Percentiles rank a stretch among this genome's conserved stretches.
Conservation (phyloP, 768 basidiomycete genomes). For the Tylopilus cervinicoccineus region DNA sequence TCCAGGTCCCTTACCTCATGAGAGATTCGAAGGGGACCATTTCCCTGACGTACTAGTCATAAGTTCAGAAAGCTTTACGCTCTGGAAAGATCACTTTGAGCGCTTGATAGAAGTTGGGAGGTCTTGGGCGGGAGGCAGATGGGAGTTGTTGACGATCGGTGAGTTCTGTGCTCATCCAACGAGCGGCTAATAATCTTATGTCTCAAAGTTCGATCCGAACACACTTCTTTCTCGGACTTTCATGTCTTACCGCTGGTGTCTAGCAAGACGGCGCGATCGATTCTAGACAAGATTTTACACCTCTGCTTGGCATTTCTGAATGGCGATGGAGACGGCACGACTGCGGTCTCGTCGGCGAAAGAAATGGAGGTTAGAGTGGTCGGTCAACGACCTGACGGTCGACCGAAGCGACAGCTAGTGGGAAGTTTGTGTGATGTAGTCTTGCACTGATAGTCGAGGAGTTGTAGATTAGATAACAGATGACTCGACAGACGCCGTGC, state of each 20-base stretch:
- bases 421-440: slow-evolving; percentile 22
- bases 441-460: slow-evolving; percentile 11
- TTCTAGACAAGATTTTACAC: slow-evolving; percentile 20
- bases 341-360: slow-evolving; percentile 2
- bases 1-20: slow-evolving; percentile 43
- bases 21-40: slow-evolving; percentile 2
- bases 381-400: slow-evolving; percentile 23
- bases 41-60: slow-evolving; percentile 55
- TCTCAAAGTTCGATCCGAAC: slow-evolving; percentile 20
- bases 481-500: slow-evolving; percentile 5
- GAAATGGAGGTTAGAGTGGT: slow-evolving; percentile 22
- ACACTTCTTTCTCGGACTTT: slow-evolving; percentile 31
- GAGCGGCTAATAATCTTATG: neutral
- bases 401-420: slow-evolving; percentile 20
- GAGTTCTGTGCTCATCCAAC: slow-evolving; percentile 8
- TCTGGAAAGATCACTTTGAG: slow-evolving; percentile 74
- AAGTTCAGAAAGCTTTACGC: slow-evolving; percentile 73
- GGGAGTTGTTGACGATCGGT: slow-evolving; percentile 49
- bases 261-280: slow-evolving; percentile 15
- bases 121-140: slow-evolving; percentile 48
- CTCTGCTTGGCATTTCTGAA: slow-evolving; percentile 26
- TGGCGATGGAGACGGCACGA: neutral
- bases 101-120: slow-evolving; percentile 51
- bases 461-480: slow-evolving; percentile 23
- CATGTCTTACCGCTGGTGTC: slow-evolving; percentile 18